Percentiles rank a stretch among this genome's conserved stretches.
phyloP scores from a whole-genome alignment of 2,329 filamentous ascomycete genomes.

The Aureobasidium lini region DNA sequence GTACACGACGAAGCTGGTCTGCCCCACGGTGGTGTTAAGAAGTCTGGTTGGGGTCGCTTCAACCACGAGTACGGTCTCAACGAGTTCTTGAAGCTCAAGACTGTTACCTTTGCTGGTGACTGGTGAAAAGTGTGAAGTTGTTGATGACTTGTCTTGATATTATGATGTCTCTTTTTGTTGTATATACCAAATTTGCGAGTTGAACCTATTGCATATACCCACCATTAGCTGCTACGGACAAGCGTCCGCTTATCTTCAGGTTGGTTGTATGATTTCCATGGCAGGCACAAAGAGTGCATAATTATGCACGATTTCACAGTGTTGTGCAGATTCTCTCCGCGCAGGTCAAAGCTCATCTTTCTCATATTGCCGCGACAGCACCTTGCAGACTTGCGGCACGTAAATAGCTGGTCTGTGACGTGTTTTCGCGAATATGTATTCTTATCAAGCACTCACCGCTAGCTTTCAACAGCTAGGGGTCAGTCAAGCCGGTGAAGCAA shows the following conservation, averaged over 20 bases:
- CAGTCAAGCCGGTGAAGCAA: not conserved
- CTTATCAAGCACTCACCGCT: not conserved
- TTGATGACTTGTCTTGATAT: not conserved
- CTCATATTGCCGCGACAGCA: not conserved
- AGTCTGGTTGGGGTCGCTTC: slow-evolving; percentile 36
- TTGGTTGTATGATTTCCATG: too few relatives aligned
- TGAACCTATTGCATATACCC: not conserved
- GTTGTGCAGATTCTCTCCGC: not conserved
- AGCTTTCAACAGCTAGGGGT: not conserved
- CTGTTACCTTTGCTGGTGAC: slow-evolving; percentile 21
- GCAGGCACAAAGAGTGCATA: too few relatives aligned
- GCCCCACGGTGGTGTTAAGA: slow-evolving; percentile 45
- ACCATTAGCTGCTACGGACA: not conserved
- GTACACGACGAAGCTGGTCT: slow-evolving; percentile 42
- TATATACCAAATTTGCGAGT: not conserved
- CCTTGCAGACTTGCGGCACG: slow-evolving; percentile 1
- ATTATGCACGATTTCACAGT: not conserved
- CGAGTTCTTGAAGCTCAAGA: slow-evolving; percentile 30
- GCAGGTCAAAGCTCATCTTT: not conserved
- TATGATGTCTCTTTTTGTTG: not conserved
- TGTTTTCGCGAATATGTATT: not conserved
- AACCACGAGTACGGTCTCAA: slow-evolving; percentile 10
- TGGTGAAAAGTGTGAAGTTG: not conserved
- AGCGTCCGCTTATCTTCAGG: too few relatives aligned
- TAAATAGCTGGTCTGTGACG: not conserved